Evolutionary conservation across 2,329 filamentous ascomycete genomes (phyloP).

Genomic region (Raffaelea ambrosiae): DNA sequence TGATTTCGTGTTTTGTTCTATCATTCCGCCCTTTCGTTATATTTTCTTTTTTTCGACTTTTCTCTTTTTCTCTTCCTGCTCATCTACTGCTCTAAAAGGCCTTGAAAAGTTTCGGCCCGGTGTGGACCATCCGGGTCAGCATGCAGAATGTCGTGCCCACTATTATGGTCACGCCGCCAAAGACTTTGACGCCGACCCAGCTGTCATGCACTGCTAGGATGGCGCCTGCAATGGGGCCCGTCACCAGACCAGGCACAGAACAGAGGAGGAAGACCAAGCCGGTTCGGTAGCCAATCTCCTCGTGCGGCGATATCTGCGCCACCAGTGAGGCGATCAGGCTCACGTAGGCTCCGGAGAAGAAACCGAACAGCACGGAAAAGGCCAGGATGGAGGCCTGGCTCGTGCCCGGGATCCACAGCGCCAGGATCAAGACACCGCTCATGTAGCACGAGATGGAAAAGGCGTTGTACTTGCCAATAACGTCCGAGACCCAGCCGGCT

Average conservation of each 20-base stretch:
- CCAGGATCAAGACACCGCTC: constrained; percentile 27
- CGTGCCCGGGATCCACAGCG: constrained; percentile 32
- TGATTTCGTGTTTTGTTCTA: background rate
- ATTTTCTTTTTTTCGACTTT: too few species aligned
- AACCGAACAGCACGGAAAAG: constrained; percentile 32
- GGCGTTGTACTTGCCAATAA: constrained; percentile 29
- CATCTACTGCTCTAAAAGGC: constrained; percentile 18
- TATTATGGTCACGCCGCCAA: constrained; percentile 23
- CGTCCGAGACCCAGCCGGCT: constrained; percentile 21
- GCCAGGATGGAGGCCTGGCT: constrained; percentile 22
- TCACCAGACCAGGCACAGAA: constrained; percentile 42
- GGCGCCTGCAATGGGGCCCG: constrained; percentile 41
- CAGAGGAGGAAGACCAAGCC: constrained; percentile 43
- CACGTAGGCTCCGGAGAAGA: constrained; percentile 32
- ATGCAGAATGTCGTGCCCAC: constrained; percentile 19
- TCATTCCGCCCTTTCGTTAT: too few species aligned
- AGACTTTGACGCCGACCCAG: constrained; percentile 28
- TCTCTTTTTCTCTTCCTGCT: too few species aligned
- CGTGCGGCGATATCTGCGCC: constrained; percentile 44
- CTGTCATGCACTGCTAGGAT: constrained; percentile 10
- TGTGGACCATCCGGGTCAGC: constrained; percentile 16
- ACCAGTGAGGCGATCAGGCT: constrained; percentile 29
- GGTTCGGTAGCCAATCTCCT: constrained; percentile 45
- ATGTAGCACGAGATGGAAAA: constrained; percentile 36
- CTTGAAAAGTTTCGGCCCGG: constrained; percentile 17